Base-by-base conservation (phyloP, 202 grass and related monocot species). In the Cymbopogon flexuosus region DNA sequence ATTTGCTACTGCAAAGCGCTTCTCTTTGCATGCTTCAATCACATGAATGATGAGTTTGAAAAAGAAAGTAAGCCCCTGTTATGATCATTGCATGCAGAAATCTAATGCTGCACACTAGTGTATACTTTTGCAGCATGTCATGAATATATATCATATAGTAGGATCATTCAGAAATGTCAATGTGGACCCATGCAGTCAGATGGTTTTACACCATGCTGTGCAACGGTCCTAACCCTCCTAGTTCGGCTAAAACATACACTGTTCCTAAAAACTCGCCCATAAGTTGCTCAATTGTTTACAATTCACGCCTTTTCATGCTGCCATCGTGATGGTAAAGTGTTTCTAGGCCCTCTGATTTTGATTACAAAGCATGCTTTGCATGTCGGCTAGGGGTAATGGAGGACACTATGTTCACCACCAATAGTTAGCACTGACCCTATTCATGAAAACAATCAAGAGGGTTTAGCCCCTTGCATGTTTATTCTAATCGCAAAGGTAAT, bases 261-360 rank as follows among this genome's bases (percentile, higher is more conserved):
- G 63, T 70, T 73, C 81, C 71, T 58, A 16, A 77, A 87, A 84
- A 81, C 37, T 47, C 66, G 58, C 62, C 68, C 71, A 75, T 79
- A 81, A 72, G 77, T 79, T 84, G 81, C 84, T 81, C 61, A 73
- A 83, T 84, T 82, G 81, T 87, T 90, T 88, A 78, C 37, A 73
- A 81, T 64, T 85, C 87, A 79, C 89, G 10, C 37, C 94, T 93
- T 94, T 97, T 94, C 62, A 97, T 86, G 89, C 62, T 31, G 36
- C 58, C 78, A 80, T 90, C 60, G 76, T 86, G 87, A 88, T 85
- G 22, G 49, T 67, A 85, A 89, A 89, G 39, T 24, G 66, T 78
- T 87, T 88, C 82, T 68, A 88, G 74, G 75, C 81, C 81, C 83
- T 69, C 75, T 9, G 67, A 69, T 91, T 88, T 91, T 89, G 88